Conservation (phyloP, 768 basidiomycete genomes). For the Rhodotorula taiwanensis region DNA sequence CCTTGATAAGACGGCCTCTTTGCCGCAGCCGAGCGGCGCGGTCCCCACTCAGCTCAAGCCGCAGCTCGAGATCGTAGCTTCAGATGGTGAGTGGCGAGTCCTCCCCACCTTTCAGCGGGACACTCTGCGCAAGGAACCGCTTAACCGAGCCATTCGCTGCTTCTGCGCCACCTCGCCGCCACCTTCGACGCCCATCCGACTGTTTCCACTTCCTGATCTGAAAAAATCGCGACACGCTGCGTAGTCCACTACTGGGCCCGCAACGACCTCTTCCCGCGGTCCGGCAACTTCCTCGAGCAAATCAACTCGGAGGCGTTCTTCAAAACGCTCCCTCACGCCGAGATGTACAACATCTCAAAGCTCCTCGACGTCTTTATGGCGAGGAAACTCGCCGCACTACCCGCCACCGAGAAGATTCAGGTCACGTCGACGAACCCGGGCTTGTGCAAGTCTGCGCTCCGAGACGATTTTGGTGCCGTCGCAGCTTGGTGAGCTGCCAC, state of each 20-base stretch:
- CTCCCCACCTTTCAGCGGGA: background rate
- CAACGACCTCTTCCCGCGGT: background rate
- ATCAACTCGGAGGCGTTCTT: background rate
- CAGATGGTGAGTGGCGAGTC: background rate
- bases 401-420: background rate
- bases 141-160: background rate
- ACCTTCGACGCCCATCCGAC: too few relatives aligned
- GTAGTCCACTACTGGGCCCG: constrained; percentile 1
- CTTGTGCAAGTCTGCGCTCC: background rate
- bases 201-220: too few relatives aligned
- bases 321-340: background rate
- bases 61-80: background rate
- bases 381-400: background rate
- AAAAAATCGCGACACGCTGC: too few relatives aligned
- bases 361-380: background rate
- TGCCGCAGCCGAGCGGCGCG: background rate
- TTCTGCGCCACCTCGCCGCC: too few relatives aligned
- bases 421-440: background rate
- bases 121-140: background rate
- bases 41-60: background rate
- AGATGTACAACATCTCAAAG: constrained; percentile 1
- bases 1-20: background rate
- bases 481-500: background rate
- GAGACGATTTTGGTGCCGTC: background rate
- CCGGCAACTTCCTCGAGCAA: background rate